Evolutionary conservation across 352 stramenopile species (phyloP), one percentile per base, ranked within the genome.

Genomic region (Aphanomyces stellatus): DNA sequence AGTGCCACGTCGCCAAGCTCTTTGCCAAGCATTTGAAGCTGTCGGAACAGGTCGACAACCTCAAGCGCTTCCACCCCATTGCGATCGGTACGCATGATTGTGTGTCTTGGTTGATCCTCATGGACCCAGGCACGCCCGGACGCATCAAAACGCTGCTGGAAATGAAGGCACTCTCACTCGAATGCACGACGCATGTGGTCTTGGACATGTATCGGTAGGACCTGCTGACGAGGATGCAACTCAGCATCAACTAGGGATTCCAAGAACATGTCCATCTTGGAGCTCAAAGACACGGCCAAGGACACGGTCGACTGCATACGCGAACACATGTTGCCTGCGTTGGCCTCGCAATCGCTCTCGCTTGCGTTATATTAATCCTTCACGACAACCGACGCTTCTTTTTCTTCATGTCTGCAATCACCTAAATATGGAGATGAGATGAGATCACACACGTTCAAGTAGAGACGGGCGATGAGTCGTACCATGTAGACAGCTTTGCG

Each of bases 1-100:
- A 97, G 69, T 88, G 94, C 65, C 90, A 91, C 27, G 78, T 95
- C n/a, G 93, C 88, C 43, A 98, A 98, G 74, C 80, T 98, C n/a
- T 98, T 98, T 76, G 88, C 80, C 51, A 98, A 98, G 69, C 91
- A 98, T 73, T 84, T 97, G 70, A 97, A 92, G 57, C 76, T 91
- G 8, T 75, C 91, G 41, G 84, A 97, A 64, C 95, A 98, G 73
- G 80, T 81, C 0, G 82, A 91, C 41, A 78, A 91, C 66, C 80
- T 98, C 7, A 72, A 75, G 37, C 79, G 72, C 13, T 95, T 83
- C 69, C 69, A 88, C 25, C 84, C 86, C 25, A 91, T 95, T 53
- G 80, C 86, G 11, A 82, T 95, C 25, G 86, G 86, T 27, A 51
- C 42, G 37, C 37, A 43, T 17, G 8, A 8, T 43, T 43, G 8